A percentile compares a stretch with the other conserved stretches of the same genome.
Conservation (phyloP, 2,329 filamentous ascomycete genomes). For the Leptodontidium sp. region DNA sequence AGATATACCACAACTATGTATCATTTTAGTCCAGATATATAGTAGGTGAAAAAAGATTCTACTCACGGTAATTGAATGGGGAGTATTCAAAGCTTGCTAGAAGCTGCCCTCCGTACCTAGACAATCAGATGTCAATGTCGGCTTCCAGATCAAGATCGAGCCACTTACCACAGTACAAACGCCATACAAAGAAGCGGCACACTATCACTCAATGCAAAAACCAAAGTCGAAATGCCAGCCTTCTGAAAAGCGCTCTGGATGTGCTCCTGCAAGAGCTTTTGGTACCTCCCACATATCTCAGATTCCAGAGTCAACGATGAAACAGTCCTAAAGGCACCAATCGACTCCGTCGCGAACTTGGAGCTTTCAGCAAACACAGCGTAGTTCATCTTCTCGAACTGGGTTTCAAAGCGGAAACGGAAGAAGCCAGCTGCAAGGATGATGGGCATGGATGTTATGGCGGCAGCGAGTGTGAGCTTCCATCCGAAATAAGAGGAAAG, state of each 20-base stretch:
- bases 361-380: constrained; percentile 67
- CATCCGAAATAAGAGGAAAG: constrained; percentile 78
- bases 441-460: constrained; percentile 64
- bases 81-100: constrained; percentile 48
- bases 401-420: constrained; percentile 59
- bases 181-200: constrained; percentile 65
- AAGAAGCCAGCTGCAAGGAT: constrained; percentile 55
- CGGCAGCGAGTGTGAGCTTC: constrained; percentile 75
- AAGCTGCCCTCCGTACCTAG: constrained; percentile 56
- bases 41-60: not conserved
- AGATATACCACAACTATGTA: constrained; percentile 63
- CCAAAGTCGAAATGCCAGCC: constrained; percentile 56
- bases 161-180: constrained; percentile 56
- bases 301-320: constrained; percentile 63
- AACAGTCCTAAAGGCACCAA: constrained; percentile 53
- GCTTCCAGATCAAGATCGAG: too few relatives aligned
- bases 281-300: constrained; percentile 60
- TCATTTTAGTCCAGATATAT: constrained; percentile 51
- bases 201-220: constrained; percentile 64
- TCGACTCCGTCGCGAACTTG: constrained; percentile 69
- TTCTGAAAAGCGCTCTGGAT: constrained; percentile 56
- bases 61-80: constrained; percentile 37
- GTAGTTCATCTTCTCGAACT: constrained; percentile 64
- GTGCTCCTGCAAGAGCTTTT: constrained; percentile 55
- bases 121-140: not conserved